Conservation (phyloP, 805 yeast species). For the Debaryomyces maramus region DNA sequence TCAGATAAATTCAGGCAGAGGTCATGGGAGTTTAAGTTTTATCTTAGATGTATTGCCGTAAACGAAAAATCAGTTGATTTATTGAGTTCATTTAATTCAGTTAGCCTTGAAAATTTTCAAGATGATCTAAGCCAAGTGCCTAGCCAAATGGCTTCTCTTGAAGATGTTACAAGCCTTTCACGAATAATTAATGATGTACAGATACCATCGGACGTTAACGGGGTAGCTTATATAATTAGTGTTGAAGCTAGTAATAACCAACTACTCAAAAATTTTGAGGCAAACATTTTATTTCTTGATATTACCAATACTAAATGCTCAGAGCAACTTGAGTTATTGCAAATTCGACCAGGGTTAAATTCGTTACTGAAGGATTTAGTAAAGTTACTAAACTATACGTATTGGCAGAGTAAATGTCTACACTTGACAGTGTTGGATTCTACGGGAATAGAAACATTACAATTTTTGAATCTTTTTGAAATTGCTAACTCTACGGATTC, state of each 20-base stretch:
- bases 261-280: conserved; percentile 8
- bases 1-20: conserved; percentile 2
- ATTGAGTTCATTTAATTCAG: conserved; percentile 7
- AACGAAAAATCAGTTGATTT: conserved; percentile 9
- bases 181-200: conserved; percentile 7
- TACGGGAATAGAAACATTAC: conserved; percentile 12
- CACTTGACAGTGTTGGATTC: conserved; percentile 28
- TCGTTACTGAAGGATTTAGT: not conserved
- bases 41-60: conserved; percentile 11
- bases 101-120: not conserved
- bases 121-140: conserved; percentile 6
- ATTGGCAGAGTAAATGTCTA: conserved; percentile 34
- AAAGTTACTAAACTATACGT: conserved; percentile 8
- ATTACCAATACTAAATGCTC: conserved; percentile 5
- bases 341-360: conserved; percentile 1
- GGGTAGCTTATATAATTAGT: conserved; percentile 10
- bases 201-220: not conserved
- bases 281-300: conserved; percentile 16
- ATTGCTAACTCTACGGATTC: conserved; percentile 10
- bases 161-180: conserved; percentile 6
- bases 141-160: conserved; percentile 20
- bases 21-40: conserved; percentile 9
- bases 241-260: conserved; percentile 8
- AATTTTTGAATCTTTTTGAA: conserved; percentile 15
- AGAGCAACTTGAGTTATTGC: conserved; percentile 5